phyloP scores from a whole-genome alignment of 495 filamentous ascomycete species.

The Aspergillus cristatus region DNA sequence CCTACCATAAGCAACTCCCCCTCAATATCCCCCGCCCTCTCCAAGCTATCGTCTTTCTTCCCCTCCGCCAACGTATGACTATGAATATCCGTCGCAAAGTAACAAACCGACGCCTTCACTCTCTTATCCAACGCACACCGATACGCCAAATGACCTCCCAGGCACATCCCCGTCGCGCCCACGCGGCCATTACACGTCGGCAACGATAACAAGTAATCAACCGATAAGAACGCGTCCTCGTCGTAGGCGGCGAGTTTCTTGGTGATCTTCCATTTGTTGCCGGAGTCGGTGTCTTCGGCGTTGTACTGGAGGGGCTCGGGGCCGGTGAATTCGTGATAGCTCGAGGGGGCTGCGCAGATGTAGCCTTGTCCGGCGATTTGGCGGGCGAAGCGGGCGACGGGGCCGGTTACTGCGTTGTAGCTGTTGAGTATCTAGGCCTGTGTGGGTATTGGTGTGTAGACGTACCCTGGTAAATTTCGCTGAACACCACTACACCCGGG shows the following conservation, averaged over 20 bases:
- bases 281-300: conserved; percentile 75
- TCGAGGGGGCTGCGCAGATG: conserved; percentile 83
- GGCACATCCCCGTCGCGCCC: conserved; percentile 89
- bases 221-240: conserved; percentile 66
- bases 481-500: conserved; percentile 84
- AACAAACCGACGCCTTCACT: conserved; percentile 69
- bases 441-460: neutral
- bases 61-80: conserved; percentile 59
- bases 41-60: conserved; percentile 58
- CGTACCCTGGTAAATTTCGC: conserved; percentile 92
- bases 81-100: conserved; percentile 93
- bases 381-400: conserved; percentile 81
- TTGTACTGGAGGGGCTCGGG: conserved; percentile 82
- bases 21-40: conserved; percentile 61
- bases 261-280: conserved; percentile 75
- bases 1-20: conserved; percentile 63
- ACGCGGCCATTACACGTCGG: conserved; percentile 77
- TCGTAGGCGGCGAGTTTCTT: conserved; percentile 90
- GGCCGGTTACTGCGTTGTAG: conserved; percentile 64
- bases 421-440: conserved; percentile 1
- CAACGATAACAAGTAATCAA: conserved; percentile 65
- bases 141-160: conserved; percentile 85
- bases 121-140: conserved; percentile 72
- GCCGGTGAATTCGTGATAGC: conserved; percentile 87
- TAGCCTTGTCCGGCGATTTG: conserved; percentile 92